These are phyloP conservation scores for Phytophthora megakarya DNA, from an alignment of 352 stramenopile species.

Conservation along the genomic window DNA sequence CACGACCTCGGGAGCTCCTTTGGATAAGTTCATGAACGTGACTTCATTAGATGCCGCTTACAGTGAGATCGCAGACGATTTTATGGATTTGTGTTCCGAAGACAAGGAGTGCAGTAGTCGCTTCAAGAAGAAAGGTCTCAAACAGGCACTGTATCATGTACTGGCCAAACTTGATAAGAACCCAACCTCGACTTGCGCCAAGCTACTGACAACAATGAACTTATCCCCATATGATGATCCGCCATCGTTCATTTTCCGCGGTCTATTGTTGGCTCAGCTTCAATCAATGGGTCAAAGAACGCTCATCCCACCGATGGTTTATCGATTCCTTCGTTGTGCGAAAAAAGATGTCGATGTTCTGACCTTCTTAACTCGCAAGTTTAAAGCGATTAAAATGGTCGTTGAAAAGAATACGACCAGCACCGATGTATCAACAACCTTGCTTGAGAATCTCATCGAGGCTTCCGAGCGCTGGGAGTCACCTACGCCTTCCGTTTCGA, in stretches of 20 bases:
- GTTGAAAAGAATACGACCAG: too few relatives aligned
- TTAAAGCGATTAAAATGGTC: too few relatives aligned
- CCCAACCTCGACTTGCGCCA: slow-evolving; percentile 3
- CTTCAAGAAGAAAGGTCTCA: slow-evolving; percentile 4
- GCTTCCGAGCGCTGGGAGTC: not conserved
- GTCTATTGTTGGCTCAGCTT: not conserved
- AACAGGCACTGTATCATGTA: not conserved
- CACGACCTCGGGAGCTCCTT: not conserved
- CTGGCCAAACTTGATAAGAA: too few relatives aligned
- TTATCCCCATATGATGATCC: not conserved
- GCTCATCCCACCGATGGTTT: not conserved
- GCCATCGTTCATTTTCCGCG: not conserved
- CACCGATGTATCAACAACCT: too few relatives aligned
- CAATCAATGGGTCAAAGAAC: not conserved
- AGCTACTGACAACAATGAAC: not conserved
- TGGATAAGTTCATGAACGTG: not conserved
- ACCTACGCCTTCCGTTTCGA: not conserved
- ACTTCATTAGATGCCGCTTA: not conserved
- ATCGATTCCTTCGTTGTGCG: not conserved
- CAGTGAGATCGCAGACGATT: not conserved
- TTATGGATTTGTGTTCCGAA: not conserved
- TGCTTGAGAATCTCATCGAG: not conserved
- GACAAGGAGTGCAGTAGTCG: not conserved
- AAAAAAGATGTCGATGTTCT: not conserved
- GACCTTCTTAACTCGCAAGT: too few relatives aligned